Evolutionary conservation across 208 protist genomes (phyloP).

Genomic region (Leishmania guyanensis): DNA sequence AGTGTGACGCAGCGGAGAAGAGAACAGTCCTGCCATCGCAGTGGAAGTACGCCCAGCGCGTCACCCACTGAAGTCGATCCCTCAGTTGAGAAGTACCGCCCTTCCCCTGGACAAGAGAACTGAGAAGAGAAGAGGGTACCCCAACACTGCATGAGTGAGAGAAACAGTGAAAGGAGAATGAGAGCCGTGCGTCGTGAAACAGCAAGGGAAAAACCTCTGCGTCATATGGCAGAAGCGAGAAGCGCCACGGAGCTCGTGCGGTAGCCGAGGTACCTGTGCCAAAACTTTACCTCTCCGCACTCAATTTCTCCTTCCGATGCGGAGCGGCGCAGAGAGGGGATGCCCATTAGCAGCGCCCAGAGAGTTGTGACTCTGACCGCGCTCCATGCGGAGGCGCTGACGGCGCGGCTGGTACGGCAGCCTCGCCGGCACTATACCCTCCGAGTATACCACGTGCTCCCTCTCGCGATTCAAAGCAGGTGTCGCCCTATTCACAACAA

Average conservation of each 20-base stretch:
- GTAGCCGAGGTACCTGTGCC: not conserved
- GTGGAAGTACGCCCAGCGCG: not conserved
- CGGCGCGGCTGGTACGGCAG: conserved; percentile 16
- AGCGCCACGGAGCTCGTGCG: not conserved
- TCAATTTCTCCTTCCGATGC: conserved; percentile 8
- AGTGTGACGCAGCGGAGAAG: not conserved
- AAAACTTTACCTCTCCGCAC: not conserved
- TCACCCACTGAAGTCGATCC: not conserved
- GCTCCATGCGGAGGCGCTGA: conserved; percentile 20
- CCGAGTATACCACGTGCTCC: conserved; percentile 15
- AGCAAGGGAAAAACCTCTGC: not conserved
- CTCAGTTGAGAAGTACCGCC: not conserved
- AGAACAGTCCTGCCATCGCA: not conserved
- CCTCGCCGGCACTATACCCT: not conserved
- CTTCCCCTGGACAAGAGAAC: not conserved
- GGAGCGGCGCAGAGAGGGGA: conserved; percentile 2
- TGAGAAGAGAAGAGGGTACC: not conserved
- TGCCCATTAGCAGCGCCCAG: not conserved
- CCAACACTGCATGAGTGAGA: not conserved
- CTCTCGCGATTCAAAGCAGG: conserved; percentile 15
- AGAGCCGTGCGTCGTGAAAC: not conserved
- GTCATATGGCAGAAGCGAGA: not conserved
- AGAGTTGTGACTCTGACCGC: not conserved
- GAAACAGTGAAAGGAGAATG: not conserved
- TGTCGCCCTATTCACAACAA: not conserved